phyloP scores from a whole-genome alignment of 23 red algal genomes.

The Chondrus crispus region DNA sequence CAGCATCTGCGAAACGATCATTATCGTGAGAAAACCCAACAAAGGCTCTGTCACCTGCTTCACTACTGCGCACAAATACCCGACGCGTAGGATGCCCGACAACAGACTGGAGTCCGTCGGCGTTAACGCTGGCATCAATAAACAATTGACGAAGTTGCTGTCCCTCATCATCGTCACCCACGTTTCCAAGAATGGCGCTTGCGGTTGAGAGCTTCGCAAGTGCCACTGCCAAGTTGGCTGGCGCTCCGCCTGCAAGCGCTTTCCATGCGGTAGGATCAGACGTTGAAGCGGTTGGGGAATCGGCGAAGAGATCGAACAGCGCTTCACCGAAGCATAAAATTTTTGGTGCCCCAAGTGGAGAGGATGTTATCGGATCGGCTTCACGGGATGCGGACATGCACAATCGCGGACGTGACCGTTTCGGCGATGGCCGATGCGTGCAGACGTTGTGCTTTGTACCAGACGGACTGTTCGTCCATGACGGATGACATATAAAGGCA shows the following conservation, averaged over 20 bases:
- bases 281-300: conserved; percentile 1
- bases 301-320: conserved; percentile 28
- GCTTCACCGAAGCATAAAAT: conserved; percentile 44
- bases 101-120: conserved; percentile 2
- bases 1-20: conserved; percentile 43
- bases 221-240: conserved; percentile 30
- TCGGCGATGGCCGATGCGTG: too few species aligned
- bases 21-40: conserved; percentile 46
- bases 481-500: too few species aligned
- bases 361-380: neutral
- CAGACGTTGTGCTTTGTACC: too few species aligned
- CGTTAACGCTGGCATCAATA: conserved; percentile 20
- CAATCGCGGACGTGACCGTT: too few species aligned
- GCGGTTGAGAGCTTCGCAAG: conserved; percentile 35
- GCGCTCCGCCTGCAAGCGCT: conserved; percentile 9
- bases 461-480: too few species aligned
- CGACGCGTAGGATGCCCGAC: neutral
- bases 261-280: neutral
- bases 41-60: conserved; percentile 45
- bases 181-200: conserved; percentile 26
- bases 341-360: neutral
- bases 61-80: conserved; percentile 11
- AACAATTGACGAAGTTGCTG: neutral
- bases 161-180: conserved; percentile 45
- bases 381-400: too few species aligned